Base-by-base conservation (phyloP, 1,284 basidiomycete genomes). In the Cutaneotrichosporon sp. region DNA sequence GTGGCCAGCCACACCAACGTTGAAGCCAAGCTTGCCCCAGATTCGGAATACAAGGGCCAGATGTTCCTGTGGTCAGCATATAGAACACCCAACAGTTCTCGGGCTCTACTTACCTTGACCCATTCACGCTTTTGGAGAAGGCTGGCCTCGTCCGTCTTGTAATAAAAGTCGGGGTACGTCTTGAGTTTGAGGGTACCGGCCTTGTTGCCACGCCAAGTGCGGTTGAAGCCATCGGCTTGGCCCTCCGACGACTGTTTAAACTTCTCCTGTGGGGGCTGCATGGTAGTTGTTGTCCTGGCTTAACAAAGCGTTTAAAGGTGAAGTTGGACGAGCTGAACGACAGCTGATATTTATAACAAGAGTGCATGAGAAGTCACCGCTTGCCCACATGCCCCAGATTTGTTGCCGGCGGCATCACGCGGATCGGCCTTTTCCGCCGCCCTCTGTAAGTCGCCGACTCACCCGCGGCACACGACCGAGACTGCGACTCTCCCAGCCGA, bases 1-100 rank as follows among this genome's bases (percentile, higher is more conserved):
- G 66, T 84, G 83, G 1, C 81, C 81, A 4, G 81, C 79, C n/a
- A 80, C 76, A 14, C 82, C 82, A 60, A 84, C 83, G 51, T 81
- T 81, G 59, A 78, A 83, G 7, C 82, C 82, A 15, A 79, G 68
- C 52, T 79, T 76, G 26, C 78, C 81, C 78, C 75, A 70, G 49
- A 72, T 55, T 22, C 60, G 56, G 52, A 54, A 65, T 21, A 41
- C 52, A 39, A 52, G 48, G 2, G 52, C 80, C 22, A 84, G 76
- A 21, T 80, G 69, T 59, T 81, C 80, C 68, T 83, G 82, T 50
- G 79, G 64, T 39, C 34, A 46, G 21, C 20, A 7, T 5, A 7
- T 30, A 7, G 7, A 30, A 30, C 26, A 30, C n/a, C n/a, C n/a
- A n/a, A n/a, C n/a, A n/a, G n/a, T n/a, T n/a, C n/a, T n/a, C n/a